phyloP scores from a whole-genome alignment of 2,329 filamentous ascomycete genomes.

The Microdochium trichocladiopsis region DNA sequence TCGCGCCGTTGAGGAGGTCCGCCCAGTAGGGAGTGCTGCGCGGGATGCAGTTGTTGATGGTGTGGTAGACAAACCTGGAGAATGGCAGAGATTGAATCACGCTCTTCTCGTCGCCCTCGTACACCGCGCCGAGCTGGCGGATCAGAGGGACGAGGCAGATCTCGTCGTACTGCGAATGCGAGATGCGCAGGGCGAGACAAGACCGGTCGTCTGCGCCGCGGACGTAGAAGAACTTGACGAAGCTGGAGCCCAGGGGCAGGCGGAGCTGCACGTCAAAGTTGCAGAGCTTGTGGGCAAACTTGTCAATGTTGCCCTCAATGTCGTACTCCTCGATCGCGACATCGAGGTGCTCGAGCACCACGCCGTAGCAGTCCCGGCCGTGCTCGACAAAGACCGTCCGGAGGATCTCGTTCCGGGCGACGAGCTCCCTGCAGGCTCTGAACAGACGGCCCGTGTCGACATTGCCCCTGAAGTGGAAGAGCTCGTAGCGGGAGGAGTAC shows the following conservation, averaged over 20 bases:
- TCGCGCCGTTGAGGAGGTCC: conserved; percentile 47
- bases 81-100: conserved; percentile 24
- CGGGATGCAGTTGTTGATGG: conserved; percentile 30
- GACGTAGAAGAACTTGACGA: conserved; percentile 52
- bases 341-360: conserved; percentile 48
- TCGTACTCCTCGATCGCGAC: conserved; percentile 44
- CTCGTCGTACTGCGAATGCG: conserved; percentile 64
- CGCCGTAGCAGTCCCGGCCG: conserved; percentile 42
- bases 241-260: conserved; percentile 51
- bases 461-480: conserved; percentile 50
- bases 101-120: conserved; percentile 23
- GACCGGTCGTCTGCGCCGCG: conserved; percentile 22
- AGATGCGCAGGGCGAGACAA: conserved; percentile 53
- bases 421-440: conserved; percentile 44
- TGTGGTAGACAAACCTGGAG: conserved; percentile 37
- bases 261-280: conserved; percentile 46
- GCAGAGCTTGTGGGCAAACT: conserved; percentile 46
- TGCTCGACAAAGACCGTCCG: conserved; percentile 57
- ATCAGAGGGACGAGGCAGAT: conserved; percentile 58
- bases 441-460: conserved; percentile 43
- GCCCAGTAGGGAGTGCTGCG: conserved; percentile 55
- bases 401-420: conserved; percentile 55
- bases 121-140: conserved; percentile 50
- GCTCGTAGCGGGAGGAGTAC: conserved; percentile 56
- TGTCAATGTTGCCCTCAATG: conserved; percentile 40